Percentiles rank a stretch among this genome's conserved stretches.
phyloP scores from a whole-genome alignment of 140 eudicot species.

The Oenanthe javanica region DNA sequence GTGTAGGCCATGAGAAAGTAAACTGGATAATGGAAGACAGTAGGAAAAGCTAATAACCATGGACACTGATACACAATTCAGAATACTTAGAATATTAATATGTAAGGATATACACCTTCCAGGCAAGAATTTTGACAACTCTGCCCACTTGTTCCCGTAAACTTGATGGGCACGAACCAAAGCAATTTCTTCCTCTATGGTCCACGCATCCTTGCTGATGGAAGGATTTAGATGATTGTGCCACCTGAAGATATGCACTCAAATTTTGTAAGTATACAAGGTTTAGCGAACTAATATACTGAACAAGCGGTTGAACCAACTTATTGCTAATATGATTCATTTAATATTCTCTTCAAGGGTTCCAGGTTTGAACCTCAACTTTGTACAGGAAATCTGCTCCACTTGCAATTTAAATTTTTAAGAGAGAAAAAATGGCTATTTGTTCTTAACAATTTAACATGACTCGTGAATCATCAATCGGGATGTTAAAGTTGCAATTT shows the following conservation, averaged over 20 bases:
- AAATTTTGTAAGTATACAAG: background rate
- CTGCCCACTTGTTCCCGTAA: slow-evolving; percentile 94
- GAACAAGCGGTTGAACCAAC: background rate
- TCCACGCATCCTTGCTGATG: slow-evolving; percentile 88
- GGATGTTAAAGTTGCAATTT: background rate
- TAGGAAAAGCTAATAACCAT: background rate
- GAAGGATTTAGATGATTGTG: slow-evolving; percentile 89
- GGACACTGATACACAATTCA: background rate
- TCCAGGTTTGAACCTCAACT: background rate
- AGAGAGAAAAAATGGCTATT: background rate
- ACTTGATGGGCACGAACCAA: slow-evolving; percentile 58
- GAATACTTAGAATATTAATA: background rate
- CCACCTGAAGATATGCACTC: slow-evolving; percentile 52
- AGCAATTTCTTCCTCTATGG: slow-evolving; percentile 72
- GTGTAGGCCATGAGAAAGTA: background rate
- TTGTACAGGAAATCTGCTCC: background rate
- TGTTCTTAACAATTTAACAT: background rate
- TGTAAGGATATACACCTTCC: slow-evolving; percentile 50
- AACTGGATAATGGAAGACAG: background rate
- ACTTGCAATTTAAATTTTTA: background rate
- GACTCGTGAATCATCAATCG: background rate
- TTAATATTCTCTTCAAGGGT: background rate
- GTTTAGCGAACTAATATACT: background rate
- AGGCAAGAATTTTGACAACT: slow-evolving; percentile 70
- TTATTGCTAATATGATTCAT: background rate